Evolutionary conservation across 2,329 filamentous ascomycete species (phyloP), one percentile per base, ranked within the genome.

Genomic region (Aspergillus versicolor): DNA sequence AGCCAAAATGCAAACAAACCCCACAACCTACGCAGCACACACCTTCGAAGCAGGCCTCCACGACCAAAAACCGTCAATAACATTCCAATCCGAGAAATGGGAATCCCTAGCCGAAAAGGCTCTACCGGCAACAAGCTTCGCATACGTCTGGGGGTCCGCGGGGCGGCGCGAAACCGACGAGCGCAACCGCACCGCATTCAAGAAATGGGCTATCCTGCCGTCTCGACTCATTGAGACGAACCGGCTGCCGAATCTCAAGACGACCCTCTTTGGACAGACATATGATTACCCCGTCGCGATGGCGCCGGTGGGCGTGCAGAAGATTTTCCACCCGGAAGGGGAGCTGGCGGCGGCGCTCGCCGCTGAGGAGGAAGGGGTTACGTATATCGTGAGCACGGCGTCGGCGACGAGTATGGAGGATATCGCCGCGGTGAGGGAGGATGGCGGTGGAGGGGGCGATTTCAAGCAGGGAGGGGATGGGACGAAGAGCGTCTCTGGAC

Each of bases 271-370:
- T 50, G 80, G 80, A 0, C 68, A 71, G 3, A 68, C 66, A 15
- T 79, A 80, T 53, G 65, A 75, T 3, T 78, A 72, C 24, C 86
- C 85, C 0, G 65, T 89, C 2, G 68, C 89, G 0, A 81, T 88
- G 61, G 88, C 87, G 0, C 88, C 88, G 0, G 79, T 91, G 0
- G 88, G 88, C 0, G 86, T 90, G 0, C 87, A 91, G 65, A 77
- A 76, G 1, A 86, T 89, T 41, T 85, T 88, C 67, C 87, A 91
- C 63, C 66, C 72, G 0, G 83, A 89, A 60, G 83, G 78, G 4
- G 88, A 91, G 63, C 75, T 80, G 1, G 88, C 85, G 0, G 82
- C 84, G 0, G 86, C 88, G 0, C 72, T 75, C 11, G 86, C 85
- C 0, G 88, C 84, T 51, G 77, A 78, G 1, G 78, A 82, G 11